Evolutionary conservation across 768 basidiomycete species (phyloP).

Genomic region (Podaxis sp.): DNA sequence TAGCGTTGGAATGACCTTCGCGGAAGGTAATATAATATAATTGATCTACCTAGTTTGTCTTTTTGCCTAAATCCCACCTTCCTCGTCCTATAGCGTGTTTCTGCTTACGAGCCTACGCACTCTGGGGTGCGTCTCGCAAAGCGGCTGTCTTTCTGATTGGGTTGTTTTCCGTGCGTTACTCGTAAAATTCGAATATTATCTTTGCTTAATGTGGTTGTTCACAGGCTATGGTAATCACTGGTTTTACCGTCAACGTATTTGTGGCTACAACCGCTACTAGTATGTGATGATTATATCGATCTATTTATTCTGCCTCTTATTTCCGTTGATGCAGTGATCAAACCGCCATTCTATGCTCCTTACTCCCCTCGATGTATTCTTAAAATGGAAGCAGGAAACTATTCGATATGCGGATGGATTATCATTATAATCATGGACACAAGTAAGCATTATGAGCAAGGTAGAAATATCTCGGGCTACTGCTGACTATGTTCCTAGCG

Average conservation of each 20-base stretch:
- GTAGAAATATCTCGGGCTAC: neutral
- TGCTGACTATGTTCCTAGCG: neutral
- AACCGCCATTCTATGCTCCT: neutral
- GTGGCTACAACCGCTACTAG: neutral
- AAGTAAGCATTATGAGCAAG: neutral
- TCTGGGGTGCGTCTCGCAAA: neutral
- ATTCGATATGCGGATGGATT: conserved; percentile 3
- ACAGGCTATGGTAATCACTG: neutral
- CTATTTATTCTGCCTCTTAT: no score
- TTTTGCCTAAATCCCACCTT: neutral
- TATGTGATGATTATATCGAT: neutral
- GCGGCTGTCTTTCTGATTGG: neutral
- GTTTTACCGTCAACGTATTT: neutral
- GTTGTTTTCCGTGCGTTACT: neutral
- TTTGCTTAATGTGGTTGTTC: neutral
- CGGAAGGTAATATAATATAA: neutral
- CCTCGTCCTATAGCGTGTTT: neutral
- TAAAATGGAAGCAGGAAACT: neutral
- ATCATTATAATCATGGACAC: neutral
- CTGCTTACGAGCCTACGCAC: conserved; percentile 1
- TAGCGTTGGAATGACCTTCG: neutral
- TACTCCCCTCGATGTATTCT: neutral
- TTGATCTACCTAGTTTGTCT: neutral
- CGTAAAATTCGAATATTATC: no score
- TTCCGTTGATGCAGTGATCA: neutral